Evolutionary conservation across 805 yeast genomes (phyloP).

Genomic region (Hanseniaspora clermontiae): DNA sequence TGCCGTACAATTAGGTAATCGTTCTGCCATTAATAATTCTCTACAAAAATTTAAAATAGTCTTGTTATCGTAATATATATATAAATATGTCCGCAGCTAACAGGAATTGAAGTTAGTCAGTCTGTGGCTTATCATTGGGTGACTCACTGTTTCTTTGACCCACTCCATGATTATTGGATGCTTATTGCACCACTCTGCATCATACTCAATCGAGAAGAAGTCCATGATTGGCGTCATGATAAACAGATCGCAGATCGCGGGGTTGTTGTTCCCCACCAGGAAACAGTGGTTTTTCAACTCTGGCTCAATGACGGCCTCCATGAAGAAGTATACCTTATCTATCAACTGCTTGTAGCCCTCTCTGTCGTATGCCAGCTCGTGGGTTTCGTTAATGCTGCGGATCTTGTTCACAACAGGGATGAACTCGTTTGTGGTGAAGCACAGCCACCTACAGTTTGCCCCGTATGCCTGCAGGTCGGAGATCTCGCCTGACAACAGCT

Average conservation of each 20-base stretch:
- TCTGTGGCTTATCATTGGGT: slow-evolving; percentile 1
- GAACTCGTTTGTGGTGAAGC: background rate
- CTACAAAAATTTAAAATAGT: too few species aligned
- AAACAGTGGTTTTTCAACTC: background rate
- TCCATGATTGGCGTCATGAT: background rate
- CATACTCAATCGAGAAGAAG: background rate
- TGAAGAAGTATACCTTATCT: background rate
- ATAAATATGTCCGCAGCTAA: background rate
- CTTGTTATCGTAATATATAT: background rate
- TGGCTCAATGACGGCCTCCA: background rate
- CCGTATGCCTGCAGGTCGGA: background rate
- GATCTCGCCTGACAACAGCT: background rate
- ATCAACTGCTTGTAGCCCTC: background rate
- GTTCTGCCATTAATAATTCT: too few species aligned
- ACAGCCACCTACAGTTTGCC: background rate
- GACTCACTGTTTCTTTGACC: background rate
- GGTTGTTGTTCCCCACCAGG: background rate
- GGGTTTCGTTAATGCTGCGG: background rate
- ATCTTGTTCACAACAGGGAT: background rate
- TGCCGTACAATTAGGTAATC: background rate
- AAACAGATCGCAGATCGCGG: background rate
- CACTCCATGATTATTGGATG: background rate
- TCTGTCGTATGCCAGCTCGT: background rate
- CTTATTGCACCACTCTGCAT: background rate
- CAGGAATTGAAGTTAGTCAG: too few species aligned